Conservation (phyloP, 495 filamentous ascomycete genomes). For the Podospora pseudoanserina region DNA sequence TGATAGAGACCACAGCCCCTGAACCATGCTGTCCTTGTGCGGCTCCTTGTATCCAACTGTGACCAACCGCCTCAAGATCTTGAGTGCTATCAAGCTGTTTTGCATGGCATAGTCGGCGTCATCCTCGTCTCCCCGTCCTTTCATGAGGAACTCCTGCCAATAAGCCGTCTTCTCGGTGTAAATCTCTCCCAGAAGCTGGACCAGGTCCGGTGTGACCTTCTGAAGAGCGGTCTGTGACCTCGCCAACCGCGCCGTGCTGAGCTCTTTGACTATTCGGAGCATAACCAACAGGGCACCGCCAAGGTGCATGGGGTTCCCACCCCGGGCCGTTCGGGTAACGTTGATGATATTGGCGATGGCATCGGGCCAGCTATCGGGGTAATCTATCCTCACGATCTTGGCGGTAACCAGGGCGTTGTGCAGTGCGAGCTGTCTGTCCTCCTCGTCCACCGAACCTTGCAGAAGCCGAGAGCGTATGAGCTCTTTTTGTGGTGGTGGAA, state of each 20-base stretch:
- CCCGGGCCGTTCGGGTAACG: constrained; percentile 50
- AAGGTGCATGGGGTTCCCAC: constrained; percentile 52
- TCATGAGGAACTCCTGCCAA: constrained; percentile 62
- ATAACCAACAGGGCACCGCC: constrained; percentile 71
- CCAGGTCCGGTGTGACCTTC: constrained; percentile 70
- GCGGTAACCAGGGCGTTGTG: constrained; percentile 84
- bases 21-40: constrained; percentile 68
- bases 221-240: constrained; percentile 69
- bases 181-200: constrained; percentile 69
- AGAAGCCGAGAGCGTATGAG: constrained; percentile 70
- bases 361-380: constrained; percentile 75
- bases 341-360: constrained; percentile 56
- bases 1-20: constrained; percentile 70
- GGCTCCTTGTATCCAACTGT: constrained; percentile 81
- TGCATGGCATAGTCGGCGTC: constrained; percentile 59
- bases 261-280: constrained; percentile 83
- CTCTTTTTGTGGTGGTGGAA: constrained; percentile 69
- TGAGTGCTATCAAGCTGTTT: constrained; percentile 73
- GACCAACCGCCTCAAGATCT: constrained; percentile 73
- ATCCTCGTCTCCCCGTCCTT: constrained; percentile 49
- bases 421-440: constrained; percentile 65
- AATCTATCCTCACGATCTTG: constrained; percentile 86
- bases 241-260: constrained; percentile 71
- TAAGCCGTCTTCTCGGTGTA: constrained; percentile 69
- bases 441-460: constrained; percentile 68